Conservation (phyloP, 306 rosid genomes). For the Citrullus colocynthis region DNA sequence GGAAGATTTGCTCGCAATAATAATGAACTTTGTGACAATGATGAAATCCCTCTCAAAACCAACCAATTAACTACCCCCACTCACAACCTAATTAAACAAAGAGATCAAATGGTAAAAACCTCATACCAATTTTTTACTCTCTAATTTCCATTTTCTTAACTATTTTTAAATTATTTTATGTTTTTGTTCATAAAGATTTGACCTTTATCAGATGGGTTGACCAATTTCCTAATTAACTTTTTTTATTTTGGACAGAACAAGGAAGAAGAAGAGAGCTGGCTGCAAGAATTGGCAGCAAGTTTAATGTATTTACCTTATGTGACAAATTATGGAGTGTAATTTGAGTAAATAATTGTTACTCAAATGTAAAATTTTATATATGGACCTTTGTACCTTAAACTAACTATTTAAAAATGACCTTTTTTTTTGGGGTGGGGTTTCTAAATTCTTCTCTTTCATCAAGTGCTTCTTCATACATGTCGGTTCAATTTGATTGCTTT, state of each 20-base stretch:
- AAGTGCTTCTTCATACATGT: neutral
- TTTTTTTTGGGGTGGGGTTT: neutral
- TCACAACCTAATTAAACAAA: neutral
- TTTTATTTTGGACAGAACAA: conserved; percentile 10
- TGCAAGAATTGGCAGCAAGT: conserved; percentile 72
- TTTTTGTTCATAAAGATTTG: neutral
- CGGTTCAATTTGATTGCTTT: neutral
- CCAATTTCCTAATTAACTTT: neutral
- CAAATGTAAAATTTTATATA: neutral
- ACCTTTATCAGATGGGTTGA: neutral
- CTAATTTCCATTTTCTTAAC: neutral
- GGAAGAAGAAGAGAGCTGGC: conserved; percentile 68
- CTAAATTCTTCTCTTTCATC: neutral
- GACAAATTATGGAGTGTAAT: conserved; percentile 3
- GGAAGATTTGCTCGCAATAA: conserved; percentile 96
- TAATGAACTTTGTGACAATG: conserved; percentile 32
- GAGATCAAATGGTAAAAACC: neutral
- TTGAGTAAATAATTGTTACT: neutral
- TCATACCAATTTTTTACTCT: neutral
- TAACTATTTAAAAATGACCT: neutral
- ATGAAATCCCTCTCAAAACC: conserved; percentile 12
- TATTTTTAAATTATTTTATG: neutral
- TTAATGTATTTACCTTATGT: conserved; percentile 42
- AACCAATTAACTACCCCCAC: neutral
- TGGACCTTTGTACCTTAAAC: neutral